Evolutionary conservation across 345 rosid genomes (phyloP).

Genomic region (Arabis alpina): DNA sequence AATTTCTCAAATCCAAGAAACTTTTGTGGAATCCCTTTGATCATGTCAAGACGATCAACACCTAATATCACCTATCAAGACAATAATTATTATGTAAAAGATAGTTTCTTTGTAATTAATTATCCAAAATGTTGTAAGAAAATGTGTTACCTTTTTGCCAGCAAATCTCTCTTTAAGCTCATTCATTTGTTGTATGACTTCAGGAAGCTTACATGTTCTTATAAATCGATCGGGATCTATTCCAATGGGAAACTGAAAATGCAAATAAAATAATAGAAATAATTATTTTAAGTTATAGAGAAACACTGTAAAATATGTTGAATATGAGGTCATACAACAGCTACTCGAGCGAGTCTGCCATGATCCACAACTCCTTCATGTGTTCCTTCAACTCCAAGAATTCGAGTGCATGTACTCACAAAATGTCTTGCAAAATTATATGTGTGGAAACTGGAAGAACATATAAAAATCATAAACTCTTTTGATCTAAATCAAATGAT

Average conservation of each 20-base stretch:
- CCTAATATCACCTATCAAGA: slow-evolving; percentile 56
- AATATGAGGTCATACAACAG: slow-evolving; percentile 63
- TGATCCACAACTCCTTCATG: slow-evolving; percentile 94
- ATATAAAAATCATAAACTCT: not conserved
- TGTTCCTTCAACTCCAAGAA: slow-evolving; percentile 94
- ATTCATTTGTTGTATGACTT: slow-evolving; percentile 66
- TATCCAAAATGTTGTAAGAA: slow-evolving; percentile 10
- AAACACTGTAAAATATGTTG: not conserved
- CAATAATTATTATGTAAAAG: not conserved
- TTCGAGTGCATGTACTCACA: slow-evolving; percentile 89
- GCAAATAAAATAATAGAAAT: not conserved
- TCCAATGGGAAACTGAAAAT: slow-evolving; percentile 88
- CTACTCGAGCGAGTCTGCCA: slow-evolving; percentile 86
- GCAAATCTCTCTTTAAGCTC: slow-evolving; percentile 77
- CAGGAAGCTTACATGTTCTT: slow-evolving; percentile 60
- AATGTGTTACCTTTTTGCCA: slow-evolving; percentile 68
- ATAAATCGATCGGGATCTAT: slow-evolving; percentile 83
- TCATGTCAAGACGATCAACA: slow-evolving; percentile 95
- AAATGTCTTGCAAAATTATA: slow-evolving; percentile 95
- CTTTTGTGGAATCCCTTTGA: slow-evolving; percentile 94
- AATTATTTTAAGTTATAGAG: not conserved
- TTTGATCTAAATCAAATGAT: slow-evolving; percentile 12
- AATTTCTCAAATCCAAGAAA: slow-evolving; percentile 92
- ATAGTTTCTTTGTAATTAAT: not conserved
- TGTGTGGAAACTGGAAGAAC: slow-evolving; percentile 72